Percentiles rank a stretch among this genome's conserved stretches.
Evolutionary conservation across 2,329 filamentous ascomycete species (phyloP).

Genomic region (Aspergillus pseudoterreus): DNA sequence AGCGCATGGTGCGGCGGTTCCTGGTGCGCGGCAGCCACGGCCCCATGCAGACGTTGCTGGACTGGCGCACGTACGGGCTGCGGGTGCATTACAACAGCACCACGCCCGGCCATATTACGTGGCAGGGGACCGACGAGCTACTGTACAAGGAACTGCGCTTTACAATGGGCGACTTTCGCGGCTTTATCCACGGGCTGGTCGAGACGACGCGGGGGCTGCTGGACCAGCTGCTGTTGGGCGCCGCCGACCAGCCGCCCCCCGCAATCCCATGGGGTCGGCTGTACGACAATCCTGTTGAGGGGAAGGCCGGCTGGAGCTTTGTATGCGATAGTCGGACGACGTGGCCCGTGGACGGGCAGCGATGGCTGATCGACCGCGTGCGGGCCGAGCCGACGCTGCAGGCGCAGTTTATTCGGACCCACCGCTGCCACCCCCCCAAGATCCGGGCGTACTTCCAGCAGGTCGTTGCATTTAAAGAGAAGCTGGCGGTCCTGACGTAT

Average conservation of each 20-base stretch:
- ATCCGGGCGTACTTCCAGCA: background rate
- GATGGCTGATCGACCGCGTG: background rate
- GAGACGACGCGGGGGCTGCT: background rate
- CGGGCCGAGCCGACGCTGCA: background rate
- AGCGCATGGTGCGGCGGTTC: slow-evolving; percentile 3
- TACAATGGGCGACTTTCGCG: slow-evolving; percentile 5
- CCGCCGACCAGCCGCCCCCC: background rate
- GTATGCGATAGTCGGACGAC: background rate
- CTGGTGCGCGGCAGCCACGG: slow-evolving; percentile 2
- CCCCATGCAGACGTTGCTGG: slow-evolving; percentile 2
- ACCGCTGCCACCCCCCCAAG: background rate
- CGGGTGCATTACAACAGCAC: slow-evolving; percentile 9
- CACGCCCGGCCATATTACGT: background rate
- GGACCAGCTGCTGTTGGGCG: too few species aligned
- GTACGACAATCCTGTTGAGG: slow-evolving; percentile 1
- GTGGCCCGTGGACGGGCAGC: background rate
- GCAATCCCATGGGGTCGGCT: background rate
- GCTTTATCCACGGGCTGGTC: slow-evolving; percentile 1
- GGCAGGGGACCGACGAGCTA: background rate
- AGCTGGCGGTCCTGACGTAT: background rate
- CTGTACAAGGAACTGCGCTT: slow-evolving; percentile 4
- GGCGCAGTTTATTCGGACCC: background rate
- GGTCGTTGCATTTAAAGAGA: slow-evolving; percentile 1
- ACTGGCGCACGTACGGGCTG: slow-evolving; percentile 3
- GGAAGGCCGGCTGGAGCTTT: background rate